Conservation (phyloP, 208 protist species). For the Acanthamoeba polyphaga region DNA sequence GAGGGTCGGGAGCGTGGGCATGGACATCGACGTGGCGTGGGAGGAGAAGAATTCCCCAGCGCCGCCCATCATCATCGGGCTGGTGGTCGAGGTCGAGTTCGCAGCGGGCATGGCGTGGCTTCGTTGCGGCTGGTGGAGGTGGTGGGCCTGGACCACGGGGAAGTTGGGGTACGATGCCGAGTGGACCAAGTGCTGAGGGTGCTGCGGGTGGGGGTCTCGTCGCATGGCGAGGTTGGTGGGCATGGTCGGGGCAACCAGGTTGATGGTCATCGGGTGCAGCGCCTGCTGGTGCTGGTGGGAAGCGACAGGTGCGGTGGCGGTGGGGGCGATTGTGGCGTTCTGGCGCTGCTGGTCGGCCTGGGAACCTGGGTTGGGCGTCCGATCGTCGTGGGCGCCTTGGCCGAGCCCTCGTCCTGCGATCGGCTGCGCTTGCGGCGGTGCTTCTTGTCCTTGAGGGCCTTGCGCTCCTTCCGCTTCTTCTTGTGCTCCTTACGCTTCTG, state of each 20-base stretch:
- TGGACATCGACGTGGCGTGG: too few relatives aligned
- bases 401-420: background rate
- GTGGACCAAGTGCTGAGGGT: background rate
- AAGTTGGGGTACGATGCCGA: background rate
- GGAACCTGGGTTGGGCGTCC: background rate
- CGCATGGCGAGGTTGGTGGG: background rate
- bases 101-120: too few relatives aligned
- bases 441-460: constrained; percentile 17
- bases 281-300: background rate
- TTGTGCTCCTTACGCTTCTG: constrained; percentile 16
- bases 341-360: background rate
- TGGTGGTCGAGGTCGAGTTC: too few relatives aligned
- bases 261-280: background rate
- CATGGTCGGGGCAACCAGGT: background rate
- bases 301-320: background rate
- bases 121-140: too few relatives aligned
- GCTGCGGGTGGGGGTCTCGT: background rate
- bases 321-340: background rate
- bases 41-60: too few relatives aligned
- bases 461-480: constrained; percentile 4
- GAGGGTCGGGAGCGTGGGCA: too few relatives aligned
- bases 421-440: constrained; percentile 9
- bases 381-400: too few relatives aligned
- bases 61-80: too few relatives aligned
- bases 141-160: background rate